These are phyloP conservation scores for Amphibolis antarctica DNA, from an alignment of 106 monocot species.

Conservation along the genomic window DNA sequence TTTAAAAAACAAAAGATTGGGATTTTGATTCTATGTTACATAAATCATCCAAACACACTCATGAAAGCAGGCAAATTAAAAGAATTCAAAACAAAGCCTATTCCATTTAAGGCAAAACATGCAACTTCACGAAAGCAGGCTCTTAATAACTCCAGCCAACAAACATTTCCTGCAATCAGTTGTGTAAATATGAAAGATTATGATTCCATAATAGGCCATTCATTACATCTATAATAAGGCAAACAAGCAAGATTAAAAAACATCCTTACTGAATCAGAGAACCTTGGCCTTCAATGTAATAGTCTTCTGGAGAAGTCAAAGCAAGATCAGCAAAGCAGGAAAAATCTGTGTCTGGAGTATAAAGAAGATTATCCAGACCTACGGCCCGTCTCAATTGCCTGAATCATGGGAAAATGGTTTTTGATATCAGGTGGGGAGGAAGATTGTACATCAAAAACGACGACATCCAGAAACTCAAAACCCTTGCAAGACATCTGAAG, in stretches of 20 bases:
- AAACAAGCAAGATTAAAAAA: not conserved
- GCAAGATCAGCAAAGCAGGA: slow-evolving; percentile 98
- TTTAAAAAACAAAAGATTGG: too few species aligned
- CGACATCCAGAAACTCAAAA: not conserved
- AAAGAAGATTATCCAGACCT: slow-evolving; percentile 97
- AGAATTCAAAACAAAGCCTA: too few species aligned
- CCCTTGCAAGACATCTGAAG: not conserved
- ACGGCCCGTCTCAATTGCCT: slow-evolving; percentile 69
- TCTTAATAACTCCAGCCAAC: too few species aligned
- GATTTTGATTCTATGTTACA: too few species aligned
- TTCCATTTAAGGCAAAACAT: too few species aligned
- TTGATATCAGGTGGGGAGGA: not conserved
- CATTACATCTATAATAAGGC: not conserved
- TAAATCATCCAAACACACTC: too few species aligned
- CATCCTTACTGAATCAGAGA: slow-evolving; percentile 86
- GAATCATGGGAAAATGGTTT: not conserved
- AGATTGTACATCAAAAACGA: not conserved
- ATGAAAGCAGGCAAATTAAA: too few species aligned
- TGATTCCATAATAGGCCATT: too few species aligned
- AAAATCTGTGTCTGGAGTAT: slow-evolving; percentile 96
- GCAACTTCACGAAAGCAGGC: too few species aligned
- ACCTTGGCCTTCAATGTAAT: slow-evolving; percentile 93
- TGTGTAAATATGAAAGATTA: too few species aligned
- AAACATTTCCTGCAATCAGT: too few species aligned
- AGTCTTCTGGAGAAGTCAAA: slow-evolving; percentile 86